These are phyloP conservation scores for Thraustochytrium sp. DNA, from an alignment of 352 stramenopile species.

Conservation along the genomic window DNA sequence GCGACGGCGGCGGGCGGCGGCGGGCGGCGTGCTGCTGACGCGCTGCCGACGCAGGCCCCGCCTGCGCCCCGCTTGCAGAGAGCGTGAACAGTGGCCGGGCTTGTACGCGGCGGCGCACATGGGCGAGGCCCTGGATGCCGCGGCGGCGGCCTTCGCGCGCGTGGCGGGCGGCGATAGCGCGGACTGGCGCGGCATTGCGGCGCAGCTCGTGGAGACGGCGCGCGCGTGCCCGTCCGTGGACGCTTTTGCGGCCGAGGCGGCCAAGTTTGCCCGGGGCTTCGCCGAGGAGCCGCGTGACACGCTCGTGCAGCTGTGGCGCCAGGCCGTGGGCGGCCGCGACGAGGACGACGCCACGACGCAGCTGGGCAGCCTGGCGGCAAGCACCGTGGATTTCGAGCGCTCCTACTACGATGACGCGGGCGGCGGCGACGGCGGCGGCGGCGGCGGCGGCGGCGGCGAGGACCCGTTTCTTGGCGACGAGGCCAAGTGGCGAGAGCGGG, in stretches of 20 bases:
- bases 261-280: constrained; percentile 3
- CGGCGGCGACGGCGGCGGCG: background rate
- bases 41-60: no score
- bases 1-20: no score
- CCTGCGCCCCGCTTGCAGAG: no score
- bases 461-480: background rate
- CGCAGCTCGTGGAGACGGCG: background rate
- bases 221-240: background rate
- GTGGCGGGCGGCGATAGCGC: background rate
- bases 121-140: background rate
- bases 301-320: background rate
- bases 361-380: background rate
- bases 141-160: background rate
- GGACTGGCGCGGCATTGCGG: background rate
- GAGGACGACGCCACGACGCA: background rate
- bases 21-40: no score
- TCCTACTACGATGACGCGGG: constrained; percentile 10
- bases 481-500: background rate
- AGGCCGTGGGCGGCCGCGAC: background rate
- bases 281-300: background rate
- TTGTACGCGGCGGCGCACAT: background rate
- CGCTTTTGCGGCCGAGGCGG: background rate
- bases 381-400: background rate
- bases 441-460: background rate
- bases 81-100: no score